Evolutionary conservation across 352 stramenopile species (phyloP), one percentile per base, ranked within the genome.

Genomic region (Globisporangium acanthophoron): DNA sequence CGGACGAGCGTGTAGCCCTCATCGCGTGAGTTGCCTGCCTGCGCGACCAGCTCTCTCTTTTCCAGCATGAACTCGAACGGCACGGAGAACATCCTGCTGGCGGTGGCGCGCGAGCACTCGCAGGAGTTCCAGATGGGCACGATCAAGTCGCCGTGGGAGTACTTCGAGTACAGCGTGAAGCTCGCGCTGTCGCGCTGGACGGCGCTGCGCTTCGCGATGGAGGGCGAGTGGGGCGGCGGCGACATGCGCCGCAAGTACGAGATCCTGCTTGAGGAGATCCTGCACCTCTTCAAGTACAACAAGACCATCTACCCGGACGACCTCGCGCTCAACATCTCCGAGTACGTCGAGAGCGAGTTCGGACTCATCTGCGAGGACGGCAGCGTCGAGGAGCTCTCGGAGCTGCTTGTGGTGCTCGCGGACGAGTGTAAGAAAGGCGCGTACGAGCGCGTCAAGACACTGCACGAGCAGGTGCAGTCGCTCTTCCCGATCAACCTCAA

Each of bases 141-240:
- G n/a, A 80, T 86, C 61, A 86, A 88, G 65, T 84, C 68, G 13
- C 83, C 71, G 65, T 93, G 83, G 83, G 80, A 90, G 47, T 87
- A 87, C 60, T 93, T 93, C 57, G 83, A 91, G 66, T 90, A 91
- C 63, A 74, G 76, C 55, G 79, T 89, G 18, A 93, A 91, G 71
- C 63, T 93, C 56, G 74, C 74, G 62, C 53, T 94, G 54, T 70
- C 80, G 7, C 81, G 84, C 21, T 94, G 84, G 84, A 94, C 84
- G 40, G 84, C 84, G 63, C 66, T 94, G 64, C 81, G 84, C 53
- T 92, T 94, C 78, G 84, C 84, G 39, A 70, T 94, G 20, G 84
- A 92, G 54, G 84, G 84, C 61, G 79, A 92, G 58, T 94, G 84
- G 84, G 84, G 84, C 56, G 81, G 81, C 49, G 84, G 84, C 54